Percentiles rank a stretch among this genome's conserved stretches.
These are phyloP conservation scores for Coprinopsis marcescibilis DNA, from an alignment of 768 basidiomycete species.

Conservation along the genomic window DNA sequence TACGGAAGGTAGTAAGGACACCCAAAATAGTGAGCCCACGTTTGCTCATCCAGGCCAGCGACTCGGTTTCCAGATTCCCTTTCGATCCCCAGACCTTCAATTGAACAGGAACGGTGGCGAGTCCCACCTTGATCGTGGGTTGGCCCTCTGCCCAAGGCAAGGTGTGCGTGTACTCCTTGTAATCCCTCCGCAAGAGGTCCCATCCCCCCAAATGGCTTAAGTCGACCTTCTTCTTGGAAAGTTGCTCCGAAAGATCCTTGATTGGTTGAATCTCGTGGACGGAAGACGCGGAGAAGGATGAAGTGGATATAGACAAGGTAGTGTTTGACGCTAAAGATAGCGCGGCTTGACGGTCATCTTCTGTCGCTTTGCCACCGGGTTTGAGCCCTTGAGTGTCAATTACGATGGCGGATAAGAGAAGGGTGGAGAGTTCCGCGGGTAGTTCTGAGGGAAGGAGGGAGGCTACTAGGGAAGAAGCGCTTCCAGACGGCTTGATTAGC, in stretches of 20 bases:
- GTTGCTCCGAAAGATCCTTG: conserved; percentile 39
- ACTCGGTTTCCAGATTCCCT: conserved; percentile 35
- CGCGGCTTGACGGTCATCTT: conserved; percentile 59
- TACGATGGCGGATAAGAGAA: conserved; percentile 76
- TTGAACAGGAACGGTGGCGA: conserved; percentile 76
- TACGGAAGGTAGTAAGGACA: conserved; percentile 69
- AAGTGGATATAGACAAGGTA: conserved; percentile 29
- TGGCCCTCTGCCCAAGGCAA: conserved; percentile 35
- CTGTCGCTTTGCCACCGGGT: conserved; percentile 68
- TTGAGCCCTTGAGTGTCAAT: conserved; percentile 86
- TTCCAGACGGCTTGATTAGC: conserved; percentile 64
- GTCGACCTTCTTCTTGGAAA: conserved; percentile 57
- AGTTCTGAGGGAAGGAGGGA: conserved; percentile 29
- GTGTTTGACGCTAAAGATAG: conserved; percentile 58
- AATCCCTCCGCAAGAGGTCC: conserved; percentile 90
- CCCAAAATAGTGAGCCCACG: conserved; percentile 65
- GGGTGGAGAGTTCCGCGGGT: conserved; percentile 63
- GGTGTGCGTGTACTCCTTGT: conserved; percentile 73
- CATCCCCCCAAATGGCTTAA: conserved; percentile 60
- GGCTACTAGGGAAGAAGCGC: conserved; percentile 63
- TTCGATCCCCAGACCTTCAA: conserved; percentile 51
- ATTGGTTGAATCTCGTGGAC: conserved; percentile 38
- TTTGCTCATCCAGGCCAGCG: conserved; percentile 57
- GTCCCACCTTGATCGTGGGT: conserved; percentile 54
- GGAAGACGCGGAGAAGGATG: background rate